Evolutionary conservation across 1,284 basidiomycete genomes (phyloP).

Genomic region (Marasmius tenuissimus): DNA sequence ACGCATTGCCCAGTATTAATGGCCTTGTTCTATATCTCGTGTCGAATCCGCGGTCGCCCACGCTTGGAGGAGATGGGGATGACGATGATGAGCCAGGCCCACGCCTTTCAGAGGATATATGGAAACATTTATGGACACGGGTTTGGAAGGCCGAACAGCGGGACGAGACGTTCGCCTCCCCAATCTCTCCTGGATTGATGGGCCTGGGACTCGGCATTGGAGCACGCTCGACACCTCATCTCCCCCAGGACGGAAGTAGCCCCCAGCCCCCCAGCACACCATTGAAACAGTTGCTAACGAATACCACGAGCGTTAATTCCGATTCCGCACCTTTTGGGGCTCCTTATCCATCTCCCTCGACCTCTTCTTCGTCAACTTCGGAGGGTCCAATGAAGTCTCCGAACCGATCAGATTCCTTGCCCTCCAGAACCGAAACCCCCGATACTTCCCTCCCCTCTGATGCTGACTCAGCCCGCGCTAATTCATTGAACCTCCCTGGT

Average conservation of each 20-base stretch:
- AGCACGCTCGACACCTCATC: slow-evolving; percentile 44
- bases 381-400: neutral
- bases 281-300: slow-evolving; percentile 49
- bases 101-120: slow-evolving; percentile 79
- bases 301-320: slow-evolving; percentile 16
- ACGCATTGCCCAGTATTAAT: slow-evolving; percentile 76
- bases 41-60: slow-evolving; percentile 22
- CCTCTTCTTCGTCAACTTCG: slow-evolving; percentile 39
- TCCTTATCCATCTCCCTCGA: slow-evolving; percentile 50
- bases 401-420: slow-evolving; percentile 30
- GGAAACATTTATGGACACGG: slow-evolving; percentile 78
- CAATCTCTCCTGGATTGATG: slow-evolving; percentile 39
- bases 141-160: slow-evolving; percentile 64
- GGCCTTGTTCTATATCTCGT: slow-evolving; percentile 80
- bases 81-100: slow-evolving; percentile 65
- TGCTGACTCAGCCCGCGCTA: slow-evolving; percentile 38
- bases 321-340: slow-evolving; percentile 23
- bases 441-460: slow-evolving; percentile 61
- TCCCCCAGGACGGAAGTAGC: slow-evolving; percentile 33
- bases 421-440: slow-evolving; percentile 39
- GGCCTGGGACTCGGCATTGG: slow-evolving; percentile 40
- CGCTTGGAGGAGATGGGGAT: slow-evolving; percentile 21
- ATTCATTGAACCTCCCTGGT: slow-evolving; percentile 63
- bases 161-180: slow-evolving; percentile 47
- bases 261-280: slow-evolving; percentile 24